Evolutionary conservation across 495 filamentous ascomycete genomes (phyloP), one percentile per base, ranked within the genome.

Genomic region (Xylaria intraflava): DNA sequence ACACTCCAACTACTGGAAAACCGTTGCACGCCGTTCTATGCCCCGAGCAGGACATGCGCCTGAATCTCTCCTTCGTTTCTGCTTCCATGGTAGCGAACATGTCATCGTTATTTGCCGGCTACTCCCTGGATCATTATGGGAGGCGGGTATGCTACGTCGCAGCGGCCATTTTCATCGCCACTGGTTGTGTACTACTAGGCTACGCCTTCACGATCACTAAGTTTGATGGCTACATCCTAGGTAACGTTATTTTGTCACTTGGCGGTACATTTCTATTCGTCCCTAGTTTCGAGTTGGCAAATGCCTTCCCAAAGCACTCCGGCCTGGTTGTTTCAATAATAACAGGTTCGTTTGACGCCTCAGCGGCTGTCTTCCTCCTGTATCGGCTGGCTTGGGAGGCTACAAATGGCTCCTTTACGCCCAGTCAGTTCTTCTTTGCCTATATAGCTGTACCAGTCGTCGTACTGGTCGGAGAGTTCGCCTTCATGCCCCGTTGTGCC

Each of bases 341-440:
- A 1, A 88, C 85, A 4, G 85, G 85, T 17, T 83, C 84, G 5
- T 88, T 87, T 60, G 85, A 88, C 60, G 83, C 85, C 0, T 84
- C 81, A 7, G 83, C 81, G 31, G 85, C 84, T 16, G 70, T 87
- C 0, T 86, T 87, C 52, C 75, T 87, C 0, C 68, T 85, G 60
- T 88, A 87, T 63, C 71, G 81, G 5, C 53, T 85, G 0, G 67
- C 75, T 2, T 87, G 85, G 64, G 75, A 80, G 45, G 69, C 73
- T 0, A 77, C 74, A 0, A 53, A 65, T 26, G 63, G 69, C 30
- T 51, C 58, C 0, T 84, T 87, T 60, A 69, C 67, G 2, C 82
- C 79, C 0, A 69, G 80, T 49, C 76, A 76, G 46, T 87, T 88
- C 69, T 88, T 87, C 66, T 69, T 87, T 29, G 64, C 61, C 10